phyloP scores from a whole-genome alignment of 805 yeast genomes.

The Saccharomycopsis lassenensis region DNA sequence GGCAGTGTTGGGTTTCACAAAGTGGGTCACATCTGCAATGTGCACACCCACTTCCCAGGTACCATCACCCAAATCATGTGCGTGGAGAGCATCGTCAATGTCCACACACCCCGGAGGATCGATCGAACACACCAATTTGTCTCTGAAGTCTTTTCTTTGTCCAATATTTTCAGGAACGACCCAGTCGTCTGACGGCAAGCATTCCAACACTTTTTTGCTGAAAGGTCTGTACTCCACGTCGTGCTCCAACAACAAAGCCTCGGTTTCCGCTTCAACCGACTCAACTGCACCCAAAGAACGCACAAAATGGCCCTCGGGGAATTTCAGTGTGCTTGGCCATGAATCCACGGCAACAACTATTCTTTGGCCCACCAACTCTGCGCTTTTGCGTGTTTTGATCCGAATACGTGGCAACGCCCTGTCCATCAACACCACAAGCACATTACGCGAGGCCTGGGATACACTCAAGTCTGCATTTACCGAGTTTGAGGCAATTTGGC shows the following conservation, averaged over 20 bases:
- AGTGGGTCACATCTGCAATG: slow-evolving; percentile 97
- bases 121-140: slow-evolving; percentile 82
- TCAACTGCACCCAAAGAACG: slow-evolving; percentile 84
- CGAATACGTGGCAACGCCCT: slow-evolving; percentile 76
- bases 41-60: slow-evolving; percentile 97
- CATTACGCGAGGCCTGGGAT: slow-evolving; percentile 61
- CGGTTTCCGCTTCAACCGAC: slow-evolving; percentile 90
- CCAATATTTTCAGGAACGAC: slow-evolving; percentile 57
- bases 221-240: slow-evolving; percentile 96
- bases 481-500: slow-evolving; percentile 76
- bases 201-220: slow-evolving; percentile 80
- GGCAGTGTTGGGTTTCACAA: slow-evolving; percentile 86
- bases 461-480: slow-evolving; percentile 36
- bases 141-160: slow-evolving; percentile 77
- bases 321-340: slow-evolving; percentile 78
- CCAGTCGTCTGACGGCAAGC: slow-evolving; percentile 91
- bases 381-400: slow-evolving; percentile 79
- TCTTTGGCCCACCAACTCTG: slow-evolving; percentile 75
- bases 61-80: slow-evolving; percentile 74
- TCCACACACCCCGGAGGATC: slow-evolving; percentile 99
- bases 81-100: slow-evolving; percentile 97
- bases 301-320: slow-evolving; percentile 92
- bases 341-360: slow-evolving; percentile 87
- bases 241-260: slow-evolving; percentile 84
- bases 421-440: slow-evolving; percentile 85